Conservation (phyloP, 164 flowering plant genomes). For the Chloranthus sessilifolius region DNA sequence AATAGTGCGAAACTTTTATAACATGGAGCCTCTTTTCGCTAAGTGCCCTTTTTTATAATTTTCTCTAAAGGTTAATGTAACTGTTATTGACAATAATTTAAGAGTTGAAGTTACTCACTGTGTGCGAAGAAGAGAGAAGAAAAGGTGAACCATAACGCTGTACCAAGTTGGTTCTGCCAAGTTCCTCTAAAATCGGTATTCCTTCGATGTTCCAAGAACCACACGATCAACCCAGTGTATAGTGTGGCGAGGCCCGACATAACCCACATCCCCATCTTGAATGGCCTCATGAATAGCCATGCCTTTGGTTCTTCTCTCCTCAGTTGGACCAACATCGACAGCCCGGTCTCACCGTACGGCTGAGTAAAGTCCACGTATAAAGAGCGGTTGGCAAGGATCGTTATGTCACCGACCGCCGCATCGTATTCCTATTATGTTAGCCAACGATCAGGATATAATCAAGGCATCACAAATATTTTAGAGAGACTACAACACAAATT, state of each 20-base stretch:
- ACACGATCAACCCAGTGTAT: conserved; percentile 34
- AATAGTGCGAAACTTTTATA: too few relatives aligned
- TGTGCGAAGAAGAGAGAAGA: conserved; percentile 43
- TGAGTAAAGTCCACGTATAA: conserved; percentile 30
- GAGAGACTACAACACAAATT: too few relatives aligned
- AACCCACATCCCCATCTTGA: conserved; percentile 33
- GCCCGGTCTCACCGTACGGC: conserved; percentile 34
- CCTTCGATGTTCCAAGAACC: conserved; percentile 45
- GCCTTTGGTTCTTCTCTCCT: conserved; percentile 12
- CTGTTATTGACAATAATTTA: too few relatives aligned
- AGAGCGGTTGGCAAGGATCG: conserved; percentile 13
- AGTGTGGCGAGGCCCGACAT: conserved; percentile 24
- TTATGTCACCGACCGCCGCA: conserved; percentile 14
- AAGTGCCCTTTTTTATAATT: too few relatives aligned
- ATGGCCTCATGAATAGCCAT: conserved; percentile 35
- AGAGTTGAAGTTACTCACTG: too few relatives aligned
- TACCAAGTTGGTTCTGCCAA: conserved; percentile 26
- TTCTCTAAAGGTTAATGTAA: too few relatives aligned
- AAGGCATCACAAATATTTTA: too few relatives aligned
- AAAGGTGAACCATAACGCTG: conserved; percentile 42
- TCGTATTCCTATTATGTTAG: conserved; percentile 11
- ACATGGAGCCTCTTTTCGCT: too few relatives aligned
- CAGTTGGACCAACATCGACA: conserved; percentile 33
- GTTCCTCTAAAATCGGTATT: conserved; percentile 22
- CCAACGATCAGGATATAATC: too few relatives aligned